A percentile compares a stretch with the other conserved stretches of the same genome.
These are phyloP conservation scores for Ilyonectria destructans DNA, from an alignment of 2,329 filamentous ascomycete genomes.

Conservation along the genomic window DNA sequence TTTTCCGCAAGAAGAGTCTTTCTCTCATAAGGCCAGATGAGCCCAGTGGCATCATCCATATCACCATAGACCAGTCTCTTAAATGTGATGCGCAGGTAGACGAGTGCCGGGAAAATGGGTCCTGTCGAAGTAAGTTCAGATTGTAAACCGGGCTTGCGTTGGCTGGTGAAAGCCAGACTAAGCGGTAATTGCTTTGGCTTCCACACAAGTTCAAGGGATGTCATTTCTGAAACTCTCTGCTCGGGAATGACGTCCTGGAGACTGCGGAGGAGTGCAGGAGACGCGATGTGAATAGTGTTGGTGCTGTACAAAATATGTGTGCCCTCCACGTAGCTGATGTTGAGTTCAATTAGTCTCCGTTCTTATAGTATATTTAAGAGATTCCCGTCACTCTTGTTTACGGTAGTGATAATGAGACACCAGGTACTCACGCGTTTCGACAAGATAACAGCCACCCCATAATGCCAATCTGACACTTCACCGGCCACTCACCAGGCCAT, in stretches of 20 bases:
- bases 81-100: slow-evolving; percentile 35
- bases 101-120: slow-evolving; percentile 33
- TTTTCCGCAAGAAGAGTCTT: slow-evolving; percentile 26
- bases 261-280: slow-evolving; percentile 35
- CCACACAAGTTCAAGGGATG: slow-evolving; percentile 39
- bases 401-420: too few relatives aligned
- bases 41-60: slow-evolving; percentile 31
- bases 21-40: slow-evolving; percentile 36
- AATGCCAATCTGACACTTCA: slow-evolving; percentile 45
- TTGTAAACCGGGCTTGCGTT: background rate
- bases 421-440: slow-evolving; percentile 44
- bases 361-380: background rate
- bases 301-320: slow-evolving; percentile 49
- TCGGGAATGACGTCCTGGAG: slow-evolving; percentile 34
- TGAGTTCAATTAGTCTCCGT: background rate
- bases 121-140: background rate
- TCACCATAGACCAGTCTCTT: slow-evolving; percentile 26
- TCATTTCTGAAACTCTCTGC: slow-evolving; percentile 33
- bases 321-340: slow-evolving; percentile 47
- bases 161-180: slow-evolving; percentile 22
- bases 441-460: slow-evolving; percentile 52
- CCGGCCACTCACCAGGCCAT: slow-evolving; percentile 37
- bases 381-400: background rate
- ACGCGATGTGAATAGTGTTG: slow-evolving; percentile 48
- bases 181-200: slow-evolving; percentile 30